Percentiles rank a stretch among this genome's conserved stretches.
These are phyloP conservation scores for Polygonum aviculare DNA, from an alignment of 148 eudicot species.

Conservation along the genomic window DNA sequence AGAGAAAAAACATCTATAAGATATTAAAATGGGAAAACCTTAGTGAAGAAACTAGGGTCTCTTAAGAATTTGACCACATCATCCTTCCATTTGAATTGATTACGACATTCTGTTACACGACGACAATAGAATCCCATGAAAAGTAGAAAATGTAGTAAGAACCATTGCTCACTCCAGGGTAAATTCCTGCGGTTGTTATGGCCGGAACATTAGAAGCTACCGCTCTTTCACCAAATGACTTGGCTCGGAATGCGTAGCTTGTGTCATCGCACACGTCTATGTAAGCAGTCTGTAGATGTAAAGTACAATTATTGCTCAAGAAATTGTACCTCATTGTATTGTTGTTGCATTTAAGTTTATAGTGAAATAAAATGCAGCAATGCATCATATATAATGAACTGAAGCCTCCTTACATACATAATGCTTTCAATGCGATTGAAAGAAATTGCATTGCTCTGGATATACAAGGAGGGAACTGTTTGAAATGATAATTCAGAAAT, in stretches of 20 bases:
- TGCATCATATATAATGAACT: neutral
- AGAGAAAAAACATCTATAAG: neutral
- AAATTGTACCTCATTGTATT: neutral
- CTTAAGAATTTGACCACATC: neutral
- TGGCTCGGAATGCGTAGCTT: constrained; percentile 68
- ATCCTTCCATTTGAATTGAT: neutral
- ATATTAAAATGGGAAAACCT: neutral
- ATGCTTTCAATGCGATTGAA: neutral
- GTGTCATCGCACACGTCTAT: constrained; percentile 95
- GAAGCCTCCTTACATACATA: neutral
- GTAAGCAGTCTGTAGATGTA: constrained; percentile 71
- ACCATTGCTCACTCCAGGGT: constrained; percentile 99
- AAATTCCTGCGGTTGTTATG: constrained; percentile 91
- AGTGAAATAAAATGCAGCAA: neutral
- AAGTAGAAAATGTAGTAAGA: constrained; percentile 13
- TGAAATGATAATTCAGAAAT: neutral
- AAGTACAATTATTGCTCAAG: neutral
- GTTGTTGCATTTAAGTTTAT: neutral
- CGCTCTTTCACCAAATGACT: constrained; percentile 69
- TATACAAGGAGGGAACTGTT: neutral
- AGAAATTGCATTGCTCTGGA: neutral
- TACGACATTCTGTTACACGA: neutral
- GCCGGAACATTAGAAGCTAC: constrained; percentile 74
- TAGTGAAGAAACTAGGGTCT: neutral
- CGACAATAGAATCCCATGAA: neutral